Base-by-base conservation (phyloP, 768 basidiomycete species). In the Kwoniella heveanensis region DNA sequence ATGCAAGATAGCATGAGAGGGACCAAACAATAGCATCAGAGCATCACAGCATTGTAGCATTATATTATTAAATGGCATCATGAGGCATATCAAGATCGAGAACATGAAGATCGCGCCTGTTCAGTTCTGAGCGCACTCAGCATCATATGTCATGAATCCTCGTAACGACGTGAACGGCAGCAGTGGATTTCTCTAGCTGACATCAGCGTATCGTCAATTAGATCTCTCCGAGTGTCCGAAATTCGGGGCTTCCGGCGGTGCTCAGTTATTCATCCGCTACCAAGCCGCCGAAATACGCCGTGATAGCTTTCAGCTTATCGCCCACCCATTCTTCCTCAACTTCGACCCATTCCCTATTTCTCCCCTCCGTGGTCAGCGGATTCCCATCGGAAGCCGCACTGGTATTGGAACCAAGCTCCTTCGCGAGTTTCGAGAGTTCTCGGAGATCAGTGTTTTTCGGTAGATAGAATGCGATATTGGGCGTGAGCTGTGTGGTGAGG, bases 291-390 rank as follows among this genome's bases (percentile, higher is more conserved):
- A 88, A 96, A 78, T 96, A 95, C 77, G 91, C 93, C 0, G 92
- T 96, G 56, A 98, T 80, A 0, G 94, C 95, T 76, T 97, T 98
- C 48, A 98, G 80, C 82, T 95, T 95, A 10, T 83, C 83, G 1
- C 92, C 89, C 88, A 91, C 95, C 93, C 92, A 97, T 77, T 91
- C 91, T 80, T 98, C 95, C 76, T 98, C 93, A 7, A 97, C 85
- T 79, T 97, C 95, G 10, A 95, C 84, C 79, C 79, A 83, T 79
- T 92, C 91, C 39, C 53, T 55, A 3, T 44, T 8, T 17, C 39
- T 44, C 39, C 39, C 39, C 3, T 9, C 39, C 10, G 17, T 44
- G n/a, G n/a, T n/a, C n/a, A n/a, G n/a, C 17, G 10, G 8, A 44
- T 44, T 17, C 15, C 17, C 39, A 44, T 44, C 19, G 8, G 4